phyloP scores from a whole-genome alignment of 805 yeast species.

The Ogataea nitratoaversa region DNA sequence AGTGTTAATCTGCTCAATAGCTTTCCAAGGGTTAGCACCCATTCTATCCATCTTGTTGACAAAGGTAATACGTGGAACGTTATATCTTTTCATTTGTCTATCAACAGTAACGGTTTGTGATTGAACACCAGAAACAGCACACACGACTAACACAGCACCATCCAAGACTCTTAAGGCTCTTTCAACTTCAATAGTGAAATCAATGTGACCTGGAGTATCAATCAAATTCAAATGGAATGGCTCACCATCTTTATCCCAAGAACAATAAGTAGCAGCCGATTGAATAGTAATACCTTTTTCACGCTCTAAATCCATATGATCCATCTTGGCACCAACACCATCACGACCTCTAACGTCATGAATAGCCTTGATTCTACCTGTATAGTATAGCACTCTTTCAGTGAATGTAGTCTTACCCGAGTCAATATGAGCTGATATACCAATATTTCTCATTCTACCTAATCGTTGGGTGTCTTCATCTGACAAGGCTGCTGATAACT shows the following conservation, averaged over 20 bases:
- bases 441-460: constrained; percentile 78
- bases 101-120: constrained; percentile 98
- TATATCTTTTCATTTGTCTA: constrained; percentile 97
- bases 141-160: constrained; percentile 97
- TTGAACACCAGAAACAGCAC: constrained; percentile 98
- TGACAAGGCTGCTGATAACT: constrained; percentile 44
- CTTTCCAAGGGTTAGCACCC: constrained; percentile 98
- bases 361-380: constrained; percentile 94
- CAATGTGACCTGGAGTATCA: constrained; percentile 99
- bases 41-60: constrained; percentile 98
- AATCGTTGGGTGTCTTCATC: constrained; percentile 51
- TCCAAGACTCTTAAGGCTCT: constrained; percentile 96
- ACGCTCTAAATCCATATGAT: constrained; percentile 96
- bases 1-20: constrained; percentile 82
- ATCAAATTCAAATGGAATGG: constrained; percentile 88
- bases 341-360: constrained; percentile 97
- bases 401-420: constrained; percentile 98
- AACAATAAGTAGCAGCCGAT: constrained; percentile 97
- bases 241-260: constrained; percentile 75
- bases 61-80: constrained; percentile 94
- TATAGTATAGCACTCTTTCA: constrained; percentile 91
- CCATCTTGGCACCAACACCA: constrained; percentile 99
- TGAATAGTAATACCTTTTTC: constrained; percentile 99
- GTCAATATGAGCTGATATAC: constrained; percentile 97
- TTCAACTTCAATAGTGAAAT: constrained; percentile 97